Evolutionary conservation across 1,139 yeast genomes (phyloP).

Genomic region (Hansenula lynferdii): DNA sequence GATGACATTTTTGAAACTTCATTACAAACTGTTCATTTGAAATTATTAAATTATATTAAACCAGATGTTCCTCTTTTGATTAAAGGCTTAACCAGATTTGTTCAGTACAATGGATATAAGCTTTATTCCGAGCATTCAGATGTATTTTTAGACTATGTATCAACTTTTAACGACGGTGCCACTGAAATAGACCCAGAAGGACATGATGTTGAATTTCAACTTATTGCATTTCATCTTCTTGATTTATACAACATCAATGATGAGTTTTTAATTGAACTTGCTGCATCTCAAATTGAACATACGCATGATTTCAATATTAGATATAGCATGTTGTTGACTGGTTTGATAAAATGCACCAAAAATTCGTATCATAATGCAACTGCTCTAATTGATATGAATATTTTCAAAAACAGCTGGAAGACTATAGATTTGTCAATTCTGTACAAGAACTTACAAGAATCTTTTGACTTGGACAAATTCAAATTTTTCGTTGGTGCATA

Average conservation of each 20-base stretch:
- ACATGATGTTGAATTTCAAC: slow-evolving; percentile 15
- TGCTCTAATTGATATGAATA: slow-evolving; percentile 13
- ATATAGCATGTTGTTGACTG: slow-evolving; percentile 18
- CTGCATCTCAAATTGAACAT: slow-evolving; percentile 14
- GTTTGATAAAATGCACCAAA: slow-evolving; percentile 23
- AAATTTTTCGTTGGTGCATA: slow-evolving; percentile 25
- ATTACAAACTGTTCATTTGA: slow-evolving; percentile 46
- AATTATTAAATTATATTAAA: slow-evolving; percentile 30
- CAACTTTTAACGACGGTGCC: slow-evolving; percentile 9
- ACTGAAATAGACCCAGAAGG: not conserved
- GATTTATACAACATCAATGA: slow-evolving; percentile 10
- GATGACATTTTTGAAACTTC: slow-evolving; percentile 51
- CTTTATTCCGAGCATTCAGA: slow-evolving; percentile 34
- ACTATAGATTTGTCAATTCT: slow-evolving; percentile 12
- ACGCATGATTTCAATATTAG: slow-evolving; percentile 5
- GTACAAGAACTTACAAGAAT: slow-evolving; percentile 11
- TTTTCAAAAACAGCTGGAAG: slow-evolving; percentile 22
- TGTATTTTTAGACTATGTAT: slow-evolving; percentile 28
- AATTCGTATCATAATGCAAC: slow-evolving; percentile 17
- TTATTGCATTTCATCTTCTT: slow-evolving; percentile 19
- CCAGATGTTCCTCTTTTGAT: slow-evolving; percentile 10
- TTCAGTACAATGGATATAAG: slow-evolving; percentile 36
- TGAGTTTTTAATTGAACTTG: slow-evolving; percentile 27
- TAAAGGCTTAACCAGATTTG: slow-evolving; percentile 28
- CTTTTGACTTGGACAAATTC: slow-evolving; percentile 23